Base-by-base conservation (phyloP, 192 early-diverging fungal species). In the Backusella australiensis region DNA sequence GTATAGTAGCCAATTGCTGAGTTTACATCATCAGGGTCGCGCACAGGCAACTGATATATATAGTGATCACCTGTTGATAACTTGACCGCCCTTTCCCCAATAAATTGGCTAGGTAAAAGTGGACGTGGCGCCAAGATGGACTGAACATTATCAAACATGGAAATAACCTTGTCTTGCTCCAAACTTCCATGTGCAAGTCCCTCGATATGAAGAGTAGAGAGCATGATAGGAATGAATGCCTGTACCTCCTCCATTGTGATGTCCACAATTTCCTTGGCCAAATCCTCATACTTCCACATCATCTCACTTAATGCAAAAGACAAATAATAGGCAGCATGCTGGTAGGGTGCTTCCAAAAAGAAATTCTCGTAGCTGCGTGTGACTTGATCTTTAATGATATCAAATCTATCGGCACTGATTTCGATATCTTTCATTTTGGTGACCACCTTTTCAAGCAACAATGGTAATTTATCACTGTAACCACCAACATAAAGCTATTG, bases 111-210 rank as follows among this genome's bases (percentile, higher is more conserved):
- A 1, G 83, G 59, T 0, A 87, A 83, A 71, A 95, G 73, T 8
- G 92, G 52, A 77, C 84, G 85, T 19, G 90, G 82, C 65, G 75
- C 66, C 36, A 96, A 73, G 29, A 85, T 80, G 1, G 78, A 56
- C 36, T 88, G 82, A 11, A 93, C 84, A 29, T 86, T 89, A 1
- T 85, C 77, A 2, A 84, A 81, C 3, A 91, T 81, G 17, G 73
- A 74, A 49, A 90, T 63, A 2, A 94, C 92, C 9, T 93, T 86
- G 0, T 78, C 73, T 29, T 80, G 83, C 34, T 81, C 75, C 78
- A 94, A 80, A 78, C 96, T 96, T 34, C 97, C 96, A 82, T 93
- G 91, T 12, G 91, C 91, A 21, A 97, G 85, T 8, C 89, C 92
- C 82, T 94, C 93, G 15, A 95, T 74, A 75, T 89, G 85, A 26